These are phyloP conservation scores for Volvox africanus DNA, from an alignment of 139 green algal species.

Conservation along the genomic window DNA sequence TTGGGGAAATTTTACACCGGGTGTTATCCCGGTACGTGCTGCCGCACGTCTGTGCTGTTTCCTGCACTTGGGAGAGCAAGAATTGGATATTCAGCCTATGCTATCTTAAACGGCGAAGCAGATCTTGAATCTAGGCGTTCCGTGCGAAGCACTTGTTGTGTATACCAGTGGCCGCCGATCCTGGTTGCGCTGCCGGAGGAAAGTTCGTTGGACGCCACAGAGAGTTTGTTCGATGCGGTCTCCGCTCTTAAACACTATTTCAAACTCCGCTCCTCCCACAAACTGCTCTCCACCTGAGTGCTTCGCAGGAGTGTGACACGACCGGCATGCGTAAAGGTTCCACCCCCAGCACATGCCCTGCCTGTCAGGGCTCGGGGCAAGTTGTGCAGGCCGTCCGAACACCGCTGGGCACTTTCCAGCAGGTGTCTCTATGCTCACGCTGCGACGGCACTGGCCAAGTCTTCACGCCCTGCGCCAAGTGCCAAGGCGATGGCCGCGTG, in stretches of 20 bases:
- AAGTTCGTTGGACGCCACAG: no score
- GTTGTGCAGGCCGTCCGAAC: constrained; percentile 91
- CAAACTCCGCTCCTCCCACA: background rate
- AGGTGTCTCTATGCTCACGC: constrained; percentile 81
- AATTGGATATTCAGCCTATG: no score
- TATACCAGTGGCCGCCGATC: no score
- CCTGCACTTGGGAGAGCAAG: no score
- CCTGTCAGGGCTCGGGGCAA: constrained; percentile 94
- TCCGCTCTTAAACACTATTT: background rate
- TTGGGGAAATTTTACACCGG: no score
- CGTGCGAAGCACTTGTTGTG: no score
- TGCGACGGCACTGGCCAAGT: constrained; percentile 87
- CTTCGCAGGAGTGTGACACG: constrained; percentile 74
- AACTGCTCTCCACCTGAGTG: background rate
- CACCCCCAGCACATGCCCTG: constrained; percentile 80
- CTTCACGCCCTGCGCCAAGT: constrained; percentile 88
- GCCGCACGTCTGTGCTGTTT: no score
- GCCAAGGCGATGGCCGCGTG: constrained; percentile 92
- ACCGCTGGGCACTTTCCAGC: constrained; percentile 83
- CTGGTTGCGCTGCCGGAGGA: no score
- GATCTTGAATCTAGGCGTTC: no score
- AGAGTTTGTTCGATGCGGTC: no score
- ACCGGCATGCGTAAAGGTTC: constrained; percentile 92
- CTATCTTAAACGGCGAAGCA: no score
- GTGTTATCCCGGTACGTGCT: no score